These are phyloP conservation scores for Boletus barrowsii DNA, from an alignment of 768 basidiomycete genomes.

Conservation along the genomic window DNA sequence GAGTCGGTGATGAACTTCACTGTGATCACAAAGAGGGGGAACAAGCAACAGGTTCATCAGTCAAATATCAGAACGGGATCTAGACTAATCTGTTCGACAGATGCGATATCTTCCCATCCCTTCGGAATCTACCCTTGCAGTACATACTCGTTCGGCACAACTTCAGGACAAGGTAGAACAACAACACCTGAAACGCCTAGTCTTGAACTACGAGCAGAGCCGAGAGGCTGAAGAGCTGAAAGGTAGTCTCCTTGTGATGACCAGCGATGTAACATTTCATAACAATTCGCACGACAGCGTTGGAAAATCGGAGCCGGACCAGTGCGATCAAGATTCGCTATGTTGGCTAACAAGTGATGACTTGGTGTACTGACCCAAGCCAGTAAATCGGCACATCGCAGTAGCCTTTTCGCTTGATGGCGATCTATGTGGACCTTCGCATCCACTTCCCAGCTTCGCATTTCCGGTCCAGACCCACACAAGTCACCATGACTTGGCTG, in stretches of 20 bases:
- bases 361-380: conserved; percentile 9
- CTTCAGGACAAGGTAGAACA: conserved; percentile 94
- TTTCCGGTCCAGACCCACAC: conserved; percentile 19
- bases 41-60: conserved; percentile 74
- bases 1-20: conserved; percentile 82
- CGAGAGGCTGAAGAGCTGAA: conserved; percentile 83
- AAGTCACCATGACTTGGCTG: conserved; percentile 11
- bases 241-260: conserved; percentile 39
- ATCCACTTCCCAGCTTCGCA: conserved; percentile 18
- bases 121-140: conserved; percentile 79
- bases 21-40: conserved; percentile 87
- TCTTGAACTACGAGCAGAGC: conserved; percentile 86
- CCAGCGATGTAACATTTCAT: not conserved
- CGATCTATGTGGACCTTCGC: conserved; percentile 20
- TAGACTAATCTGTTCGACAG: conserved; percentile 39
- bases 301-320: conserved; percentile 66
- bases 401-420: conserved; percentile 22
- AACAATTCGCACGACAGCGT: conserved; percentile 37
- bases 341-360: conserved; percentile 48
- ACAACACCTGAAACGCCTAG: conserved; percentile 93
- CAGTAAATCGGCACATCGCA: conserved; percentile 18
- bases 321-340: conserved; percentile 76
- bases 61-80: conserved; percentile 3
- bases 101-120: conserved; percentile 88
- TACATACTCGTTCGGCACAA: conserved; percentile 89